Evolutionary conservation across 2,329 filamentous ascomycete genomes (phyloP), one percentile per base, ranked within the genome.

Genomic region (Monosporascus sp.): DNA sequence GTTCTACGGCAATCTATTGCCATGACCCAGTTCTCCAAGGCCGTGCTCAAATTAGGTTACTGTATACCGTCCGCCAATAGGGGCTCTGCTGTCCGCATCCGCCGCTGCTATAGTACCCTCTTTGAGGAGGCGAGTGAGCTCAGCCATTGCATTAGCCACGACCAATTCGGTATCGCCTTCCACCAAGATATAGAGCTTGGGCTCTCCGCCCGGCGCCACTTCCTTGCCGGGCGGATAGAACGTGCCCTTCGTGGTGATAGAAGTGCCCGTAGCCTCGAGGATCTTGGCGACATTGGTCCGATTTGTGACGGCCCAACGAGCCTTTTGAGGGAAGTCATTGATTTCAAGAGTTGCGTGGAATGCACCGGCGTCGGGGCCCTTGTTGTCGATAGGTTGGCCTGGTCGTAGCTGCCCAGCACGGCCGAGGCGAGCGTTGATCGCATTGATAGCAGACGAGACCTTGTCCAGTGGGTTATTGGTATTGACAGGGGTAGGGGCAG

Each of bases 251-350:
- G 91, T 97, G 0, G 94, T 99, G 69, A 99, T 99, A 7, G 90
- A 96, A 1, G 92, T 96, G 41, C 91, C 93, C 0, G 93, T 97
- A 9, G 89, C 83, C 67, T 99, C 94, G 59, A 99, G 80, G 62
- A 99, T 97, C 78, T 97, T 99, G 62, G 93, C 92, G 53, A 99
- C 94, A 66, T 99, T 99, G 37, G 94, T 97, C 60, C 94, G 85
- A 71, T 99, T 99, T 39, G 94, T 99, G 74, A 99, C 94, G 11
- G 91, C 93, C 94, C 94, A 99, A 63, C 94, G 85, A 59, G 94
- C 94, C 78, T 97, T 97, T 70, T 99, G 94, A 36, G 94, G 94
- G 72, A 97, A 97, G 73, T 99, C 94, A 72, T 99, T 99, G 82
- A 99, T 99, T 72, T 97, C 94, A 57, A 99, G 79, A 4, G 93